Conservation (phyloP, 768 basidiomycete genomes). For the Filobasidium floriforme region DNA sequence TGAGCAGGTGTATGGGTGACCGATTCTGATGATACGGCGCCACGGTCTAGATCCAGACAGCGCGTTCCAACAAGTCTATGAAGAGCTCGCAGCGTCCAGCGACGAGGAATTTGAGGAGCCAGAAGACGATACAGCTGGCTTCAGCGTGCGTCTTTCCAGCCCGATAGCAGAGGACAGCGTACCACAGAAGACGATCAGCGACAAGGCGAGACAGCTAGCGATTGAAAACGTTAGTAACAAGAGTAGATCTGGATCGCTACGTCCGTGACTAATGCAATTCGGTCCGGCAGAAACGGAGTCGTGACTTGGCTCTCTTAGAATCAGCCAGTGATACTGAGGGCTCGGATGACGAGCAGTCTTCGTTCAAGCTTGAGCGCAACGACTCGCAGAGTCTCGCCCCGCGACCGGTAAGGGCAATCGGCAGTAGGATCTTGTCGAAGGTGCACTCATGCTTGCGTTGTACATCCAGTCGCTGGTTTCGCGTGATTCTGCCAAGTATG, state of each 20-base stretch:
- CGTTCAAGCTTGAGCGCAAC: background rate
- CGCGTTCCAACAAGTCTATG: too few relatives aligned
- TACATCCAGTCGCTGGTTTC: background rate
- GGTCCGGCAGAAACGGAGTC: background rate
- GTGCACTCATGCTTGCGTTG: background rate
- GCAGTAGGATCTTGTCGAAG: background rate
- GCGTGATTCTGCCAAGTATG: background rate
- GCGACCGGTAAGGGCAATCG: background rate
- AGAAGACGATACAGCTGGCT: too few relatives aligned
- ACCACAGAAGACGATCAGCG: too few relatives aligned
- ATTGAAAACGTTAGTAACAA: too few relatives aligned
- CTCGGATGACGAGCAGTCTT: background rate
- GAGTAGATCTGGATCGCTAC: background rate
- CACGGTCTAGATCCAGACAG: too few relatives aligned
- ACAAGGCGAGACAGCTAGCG: too few relatives aligned
- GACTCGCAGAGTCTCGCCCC: background rate
- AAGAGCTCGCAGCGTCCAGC: too few relatives aligned
- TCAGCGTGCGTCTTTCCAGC: too few relatives aligned
- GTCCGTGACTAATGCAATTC: background rate
- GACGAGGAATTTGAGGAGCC: too few relatives aligned
- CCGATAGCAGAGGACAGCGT: too few relatives aligned
- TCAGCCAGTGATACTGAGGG: background rate
- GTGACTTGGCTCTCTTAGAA: background rate
- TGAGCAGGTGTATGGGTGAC: background rate
- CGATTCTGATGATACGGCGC: background rate